A percentile compares a stretch with the other conserved stretches of the same genome.
These are phyloP conservation scores for Aspergillus melleus DNA, from an alignment of 2,329 filamentous ascomycete species.

Conservation along the genomic window DNA sequence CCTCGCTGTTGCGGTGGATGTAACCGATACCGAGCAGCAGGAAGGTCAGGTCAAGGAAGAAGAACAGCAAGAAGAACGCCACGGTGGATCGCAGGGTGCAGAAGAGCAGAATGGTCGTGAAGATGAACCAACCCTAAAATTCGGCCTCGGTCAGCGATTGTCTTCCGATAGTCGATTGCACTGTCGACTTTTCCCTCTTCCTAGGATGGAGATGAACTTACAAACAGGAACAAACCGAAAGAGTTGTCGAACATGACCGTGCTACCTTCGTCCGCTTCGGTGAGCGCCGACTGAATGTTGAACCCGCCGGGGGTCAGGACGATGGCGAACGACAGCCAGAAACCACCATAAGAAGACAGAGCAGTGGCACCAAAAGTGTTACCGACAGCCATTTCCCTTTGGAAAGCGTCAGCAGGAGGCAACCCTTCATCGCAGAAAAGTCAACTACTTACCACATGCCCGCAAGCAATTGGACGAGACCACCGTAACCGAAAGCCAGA, in stretches of 20 bases:
- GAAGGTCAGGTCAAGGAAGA: slow-evolving; percentile 74
- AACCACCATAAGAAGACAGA: slow-evolving; percentile 77
- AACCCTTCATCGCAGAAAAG: not conserved
- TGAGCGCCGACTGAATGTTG: slow-evolving; percentile 52
- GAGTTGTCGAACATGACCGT: slow-evolving; percentile 57
- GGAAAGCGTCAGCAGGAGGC: slow-evolving; percentile 2
- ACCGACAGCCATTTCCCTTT: slow-evolving; percentile 80
- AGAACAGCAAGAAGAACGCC: slow-evolving; percentile 76
- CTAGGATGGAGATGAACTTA: slow-evolving; percentile 28
- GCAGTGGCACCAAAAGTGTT: slow-evolving; percentile 86
- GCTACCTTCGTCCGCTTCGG: slow-evolving; percentile 15
- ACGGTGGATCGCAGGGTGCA: slow-evolving; percentile 76
- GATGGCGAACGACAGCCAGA: slow-evolving; percentile 77
- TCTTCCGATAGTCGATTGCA: not conserved
- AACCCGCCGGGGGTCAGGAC: slow-evolving; percentile 69
- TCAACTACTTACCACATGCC: slow-evolving; percentile 73
- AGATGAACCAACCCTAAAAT: slow-evolving; percentile 73
- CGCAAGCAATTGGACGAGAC: slow-evolving; percentile 73
- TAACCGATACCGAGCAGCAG: slow-evolving; percentile 69
- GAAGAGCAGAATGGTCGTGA: slow-evolving; percentile 71
- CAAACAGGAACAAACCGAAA: slow-evolving; percentile 71
- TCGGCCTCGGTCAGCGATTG: slow-evolving; percentile 10
- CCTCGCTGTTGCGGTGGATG: slow-evolving; percentile 52
- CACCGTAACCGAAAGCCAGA: slow-evolving; percentile 73
- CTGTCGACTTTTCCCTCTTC: no score